Evolutionary conservation across 352 stramenopile genomes (phyloP), one percentile per base, ranked within the genome.

Genomic region (Plasmopara viticola): DNA sequence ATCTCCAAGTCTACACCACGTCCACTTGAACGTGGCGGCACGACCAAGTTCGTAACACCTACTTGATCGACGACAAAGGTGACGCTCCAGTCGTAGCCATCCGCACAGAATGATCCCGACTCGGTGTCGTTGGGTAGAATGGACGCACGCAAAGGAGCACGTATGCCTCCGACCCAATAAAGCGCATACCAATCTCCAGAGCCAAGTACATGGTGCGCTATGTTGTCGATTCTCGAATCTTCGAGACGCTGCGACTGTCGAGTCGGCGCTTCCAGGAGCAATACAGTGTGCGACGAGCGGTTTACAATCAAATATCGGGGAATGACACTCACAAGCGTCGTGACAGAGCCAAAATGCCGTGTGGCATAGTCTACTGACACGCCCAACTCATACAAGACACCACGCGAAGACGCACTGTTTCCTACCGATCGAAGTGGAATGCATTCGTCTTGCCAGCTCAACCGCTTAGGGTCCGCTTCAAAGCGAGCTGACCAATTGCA

Each of bases 371-470:
- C 84, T 12, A 78, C 75, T 9, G 83, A 90, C 4, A 91, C 72
- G 9, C 83, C 83, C 53, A 94, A 68, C 49, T 94, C 83, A 54
- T 94, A 90, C 30, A 94, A 49, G 15, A 90, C 74, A 14, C 48
- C 68, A 5, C 59, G 49, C 6, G 52, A 60, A 51, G 62, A 55
- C 2, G 34, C 37, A 35, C 18, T 58, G 44, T 48, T 56, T 44
- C 64, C 60, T 47, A 57, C 44, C 0, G 76, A 71, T 4, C 70
- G 72, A 13, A 90, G 52, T 4, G 74, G 68, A 3, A 94, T 61
- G 37, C 80, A 90, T 51, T 94, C 83, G 47, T 94, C 81, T 49
- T 94, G 83, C 83, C 83, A 94, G 35, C 82, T 90, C 29, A 94
- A 48, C n/a, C 67, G 60, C 37, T 73, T 64, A 6, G 83, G 83